A percentile compares a stretch with the other conserved stretches of the same genome.
Evolutionary conservation across 176 grass and related monocot species (phyloP).

Genomic region (Phyllostachys edulis): DNA sequence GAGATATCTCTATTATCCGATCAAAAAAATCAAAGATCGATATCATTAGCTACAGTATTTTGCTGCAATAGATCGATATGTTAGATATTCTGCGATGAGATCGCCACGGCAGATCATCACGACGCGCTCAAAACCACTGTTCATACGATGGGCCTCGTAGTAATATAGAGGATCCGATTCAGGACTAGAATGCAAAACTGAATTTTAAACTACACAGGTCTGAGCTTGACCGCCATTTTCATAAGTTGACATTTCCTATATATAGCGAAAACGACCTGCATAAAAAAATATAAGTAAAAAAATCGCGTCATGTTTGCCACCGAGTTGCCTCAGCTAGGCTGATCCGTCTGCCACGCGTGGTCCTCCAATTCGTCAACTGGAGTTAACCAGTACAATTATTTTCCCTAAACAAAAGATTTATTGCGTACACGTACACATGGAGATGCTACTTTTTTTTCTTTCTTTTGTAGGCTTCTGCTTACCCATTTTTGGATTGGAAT

Average conservation of each 20-base stretch:
- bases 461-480: background rate
- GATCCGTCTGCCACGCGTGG: background rate
- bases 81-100: too few relatives aligned
- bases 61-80: too few relatives aligned
- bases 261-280: background rate
- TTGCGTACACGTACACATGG: background rate
- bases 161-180: too few relatives aligned
- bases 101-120: too few relatives aligned
- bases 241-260: conserved; percentile 6
- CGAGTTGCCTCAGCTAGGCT: background rate
- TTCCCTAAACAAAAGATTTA: background rate
- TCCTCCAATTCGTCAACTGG: background rate
- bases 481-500: background rate
- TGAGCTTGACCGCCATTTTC: conserved; percentile 10
- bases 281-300: background rate
- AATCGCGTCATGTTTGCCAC: background rate
- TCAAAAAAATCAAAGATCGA: too few relatives aligned
- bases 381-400: conserved; percentile 7
- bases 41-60: too few relatives aligned
- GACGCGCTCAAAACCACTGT: too few relatives aligned
- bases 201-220: background rate
- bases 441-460: background rate
- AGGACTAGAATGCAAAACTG: background rate
- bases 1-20: too few relatives aligned
- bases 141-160: too few relatives aligned